These are phyloP conservation scores for Malassezia furfur DNA, from an alignment of 1,284 basidiomycete genomes.

Conservation along the genomic window DNA sequence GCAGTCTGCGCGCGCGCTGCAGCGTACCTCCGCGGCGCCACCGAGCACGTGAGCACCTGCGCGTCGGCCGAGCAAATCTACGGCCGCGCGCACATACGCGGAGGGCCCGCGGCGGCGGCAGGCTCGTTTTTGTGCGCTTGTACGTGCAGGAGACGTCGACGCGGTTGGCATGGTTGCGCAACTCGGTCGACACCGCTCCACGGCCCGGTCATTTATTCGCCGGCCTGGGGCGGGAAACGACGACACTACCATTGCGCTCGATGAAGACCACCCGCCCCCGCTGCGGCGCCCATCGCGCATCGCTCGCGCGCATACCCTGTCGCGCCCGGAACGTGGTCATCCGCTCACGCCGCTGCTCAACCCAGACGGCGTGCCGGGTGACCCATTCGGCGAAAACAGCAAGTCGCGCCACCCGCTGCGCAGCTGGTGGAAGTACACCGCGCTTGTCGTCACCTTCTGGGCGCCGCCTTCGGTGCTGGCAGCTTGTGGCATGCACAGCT, in stretches of 20 bases:
- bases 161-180: constrained; percentile 9
- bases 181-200: constrained; percentile 11
- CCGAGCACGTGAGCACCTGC: background rate
- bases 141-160: no score
- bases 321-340: constrained; percentile 61
- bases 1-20: background rate
- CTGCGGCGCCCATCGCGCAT: constrained; percentile 40
- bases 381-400: constrained; percentile 9
- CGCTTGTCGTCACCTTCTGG: constrained; percentile 35
- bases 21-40: background rate
- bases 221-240: constrained; percentile 23
- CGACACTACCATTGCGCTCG: constrained; percentile 37
- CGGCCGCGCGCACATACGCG: background rate
- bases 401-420: background rate
- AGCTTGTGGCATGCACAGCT: constrained; percentile 39
- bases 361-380: constrained; percentile 14
- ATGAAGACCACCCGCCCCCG: constrained; percentile 39
- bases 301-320: constrained; percentile 55
- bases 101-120: no score
- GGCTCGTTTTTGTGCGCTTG: no score
- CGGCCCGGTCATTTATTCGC: constrained; percentile 42
- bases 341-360: constrained; percentile 61
- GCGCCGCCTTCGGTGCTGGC: constrained; percentile 47
- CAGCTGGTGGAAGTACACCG: constrained; percentile 16
- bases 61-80: background rate